Evolutionary conservation across 1,284 basidiomycete genomes (phyloP), one percentile per base, ranked within the genome.

Genomic region (Marasmius oreades): DNA sequence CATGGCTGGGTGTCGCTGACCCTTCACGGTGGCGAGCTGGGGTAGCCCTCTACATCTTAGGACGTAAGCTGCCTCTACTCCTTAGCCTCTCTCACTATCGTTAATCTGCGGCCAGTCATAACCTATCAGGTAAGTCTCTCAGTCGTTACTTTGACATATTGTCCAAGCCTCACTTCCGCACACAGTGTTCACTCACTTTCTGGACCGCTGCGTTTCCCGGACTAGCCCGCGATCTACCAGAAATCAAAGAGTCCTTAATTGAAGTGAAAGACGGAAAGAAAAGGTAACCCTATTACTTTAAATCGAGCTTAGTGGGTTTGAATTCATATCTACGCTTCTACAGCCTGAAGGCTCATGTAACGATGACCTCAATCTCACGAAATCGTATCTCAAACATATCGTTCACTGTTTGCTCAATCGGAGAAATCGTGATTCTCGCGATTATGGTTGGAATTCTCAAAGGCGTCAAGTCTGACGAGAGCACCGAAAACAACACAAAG

Each of bases 151-250:
- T n/a, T n/a, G n/a, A n/a, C n/a, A n/a, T n/a, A n/a, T n/a, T n/a
- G n/a, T n/a, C n/a, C n/a, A n/a, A n/a, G n/a, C n/a, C n/a, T n/a
- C n/a, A n/a, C n/a, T n/a, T n/a, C n/a, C n/a, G n/a, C n/a, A n/a
- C 36, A 26, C 34, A 87, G 81, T 83, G 87, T 55, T 78, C 86
- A 24, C 69, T 92, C 46, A 91, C 88, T 0, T 91, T 91, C 69
- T 93, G 89, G 89, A 90, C 89, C 0, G 90, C 90, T 6, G 90
- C 91, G 3, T 92, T 93, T 67, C 90, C 90, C 0, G 87, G 87
- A 12, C 76, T 93, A 8, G 86, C 86, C 20, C 77, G 85, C 16
- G 81, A 91, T 64, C 77, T 92, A 34, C 85, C 86, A 0, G 84
- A 91, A 64, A 82, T 93, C 45, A 77, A 77, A 64, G 66, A 71